phyloP scores from a whole-genome alignment of 208 protist species.

The Leishmania guyanensis region DNA sequence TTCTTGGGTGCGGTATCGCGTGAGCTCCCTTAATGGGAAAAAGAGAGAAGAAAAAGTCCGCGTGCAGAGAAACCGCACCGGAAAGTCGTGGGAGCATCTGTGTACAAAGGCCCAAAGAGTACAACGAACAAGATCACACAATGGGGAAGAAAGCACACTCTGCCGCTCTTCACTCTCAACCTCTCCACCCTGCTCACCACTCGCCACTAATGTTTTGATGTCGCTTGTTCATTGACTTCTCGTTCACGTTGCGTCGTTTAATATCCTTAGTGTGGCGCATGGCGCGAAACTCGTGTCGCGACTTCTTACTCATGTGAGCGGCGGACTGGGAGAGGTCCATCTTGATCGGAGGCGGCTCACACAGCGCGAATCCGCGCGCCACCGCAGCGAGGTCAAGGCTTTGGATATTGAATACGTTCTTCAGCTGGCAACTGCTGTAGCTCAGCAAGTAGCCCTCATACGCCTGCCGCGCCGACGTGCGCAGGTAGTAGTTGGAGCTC shows the following conservation, averaged over 20 bases:
- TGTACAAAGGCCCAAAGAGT: background rate
- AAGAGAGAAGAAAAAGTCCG: background rate
- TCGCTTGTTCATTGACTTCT: conserved; percentile 51
- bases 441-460: conserved; percentile 98
- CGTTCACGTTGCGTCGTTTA: conserved; percentile 50
- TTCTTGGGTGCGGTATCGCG: background rate
- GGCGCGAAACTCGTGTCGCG: conserved; percentile 69
- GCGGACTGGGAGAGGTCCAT: conserved; percentile 92
- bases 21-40: background rate
- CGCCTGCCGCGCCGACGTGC: conserved; percentile 96
- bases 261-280: conserved; percentile 76
- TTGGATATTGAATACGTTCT: conserved; percentile 99
- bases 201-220: conserved; percentile 90
- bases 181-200: conserved; percentile 39
- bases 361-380: conserved; percentile 92
- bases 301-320: conserved; percentile 91
- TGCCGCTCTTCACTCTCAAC: background rate
- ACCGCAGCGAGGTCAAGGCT: conserved; percentile 96
- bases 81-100: background rate
- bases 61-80: background rate
- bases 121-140: background rate
- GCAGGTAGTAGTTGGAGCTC: conserved; percentile 98
- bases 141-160: background rate
- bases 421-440: conserved; percentile 98
- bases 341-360: conserved; percentile 90